Percentiles rank a stretch among this genome's conserved stretches.
Conservation (phyloP, 1,139 yeast species). For the Pichia sp. region DNA sequence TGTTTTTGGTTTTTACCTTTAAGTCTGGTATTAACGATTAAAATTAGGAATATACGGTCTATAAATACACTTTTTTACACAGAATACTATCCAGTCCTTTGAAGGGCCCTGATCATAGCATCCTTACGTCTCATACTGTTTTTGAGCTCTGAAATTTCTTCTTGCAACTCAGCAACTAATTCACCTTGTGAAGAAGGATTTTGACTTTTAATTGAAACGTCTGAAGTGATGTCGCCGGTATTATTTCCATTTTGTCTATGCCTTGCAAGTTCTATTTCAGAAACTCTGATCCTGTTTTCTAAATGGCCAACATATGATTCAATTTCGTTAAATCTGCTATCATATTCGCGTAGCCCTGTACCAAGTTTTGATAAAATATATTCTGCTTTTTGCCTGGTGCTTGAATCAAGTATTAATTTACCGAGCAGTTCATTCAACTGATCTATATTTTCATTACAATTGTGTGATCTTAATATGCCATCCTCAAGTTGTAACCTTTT, state of each 20-base stretch:
- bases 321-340: constrained; percentile 40
- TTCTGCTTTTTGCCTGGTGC: background rate
- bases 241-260: background rate
- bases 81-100: constrained; percentile 30
- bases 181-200: constrained; percentile 19
- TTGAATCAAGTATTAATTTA: constrained; percentile 3
- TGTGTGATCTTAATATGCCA: constrained; percentile 3
- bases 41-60: too few species aligned
- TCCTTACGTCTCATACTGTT: constrained; percentile 64
- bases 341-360: constrained; percentile 1
- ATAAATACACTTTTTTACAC: background rate
- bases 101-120: constrained; percentile 67
- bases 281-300: constrained; percentile 48
- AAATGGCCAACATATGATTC: constrained; percentile 56
- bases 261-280: constrained; percentile 23
- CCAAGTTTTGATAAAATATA: background rate
- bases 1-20: background rate
- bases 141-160: constrained; percentile 60
- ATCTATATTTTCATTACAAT: constrained; percentile 1
- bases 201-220: background rate
- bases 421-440: background rate
- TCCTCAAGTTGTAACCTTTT: constrained; percentile 46
- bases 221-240: constrained; percentile 1
- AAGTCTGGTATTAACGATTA: too few species aligned
- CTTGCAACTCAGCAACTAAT: constrained; percentile 52